Base-by-base conservation (phyloP, 2,329 filamentous ascomycete species). In the Dactylonectria macrodidyma region DNA sequence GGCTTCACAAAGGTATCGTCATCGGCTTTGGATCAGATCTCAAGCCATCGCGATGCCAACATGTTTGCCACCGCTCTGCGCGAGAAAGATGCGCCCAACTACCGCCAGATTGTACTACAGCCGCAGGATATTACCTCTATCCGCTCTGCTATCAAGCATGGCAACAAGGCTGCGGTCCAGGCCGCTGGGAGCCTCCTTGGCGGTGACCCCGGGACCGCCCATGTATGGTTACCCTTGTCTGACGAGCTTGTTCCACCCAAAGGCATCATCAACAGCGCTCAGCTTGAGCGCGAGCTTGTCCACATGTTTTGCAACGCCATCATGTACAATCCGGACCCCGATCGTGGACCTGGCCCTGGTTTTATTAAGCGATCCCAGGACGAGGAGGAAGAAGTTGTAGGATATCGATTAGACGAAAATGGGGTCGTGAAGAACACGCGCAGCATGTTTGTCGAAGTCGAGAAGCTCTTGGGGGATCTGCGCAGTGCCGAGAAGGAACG, bases 231-330 rank as follows among this genome's bases (percentile, higher is more conserved):
- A 7, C 90, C 93, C 9, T 88, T 93, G 64, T 92, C 89, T 2
- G 88, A 91, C 57, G 94, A 98, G 65, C 85, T 97, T 30, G 87
- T 95, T 2, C 94, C 95, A 2, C 95, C 96, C 0, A 93, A 91
- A 74, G 94, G 91, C 22, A 97, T 98, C 75, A 93, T 98, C 80
- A 98, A 98, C 80, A 95, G 93, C 58, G 90, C 92, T 1, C 96
- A 98, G 79, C 87, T 98, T 16, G 95, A 98, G 81, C 94, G 95
- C 72, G 95, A 98, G 79, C 85, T 98, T 11, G 94, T 97, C 75
- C 93, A 97, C 75, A 98, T 98, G 93, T 97, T 98, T 80, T 94
- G 95, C 73, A 98, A 98, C 77, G 95, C 96, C 19, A 93, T 98
- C 81, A 98, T 99, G 96, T 99, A 97, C 85, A 98, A 98, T 75